phyloP scores from a whole-genome alignment of 2,329 filamentous ascomycete species.

The Apiospora rasikravindrae region DNA sequence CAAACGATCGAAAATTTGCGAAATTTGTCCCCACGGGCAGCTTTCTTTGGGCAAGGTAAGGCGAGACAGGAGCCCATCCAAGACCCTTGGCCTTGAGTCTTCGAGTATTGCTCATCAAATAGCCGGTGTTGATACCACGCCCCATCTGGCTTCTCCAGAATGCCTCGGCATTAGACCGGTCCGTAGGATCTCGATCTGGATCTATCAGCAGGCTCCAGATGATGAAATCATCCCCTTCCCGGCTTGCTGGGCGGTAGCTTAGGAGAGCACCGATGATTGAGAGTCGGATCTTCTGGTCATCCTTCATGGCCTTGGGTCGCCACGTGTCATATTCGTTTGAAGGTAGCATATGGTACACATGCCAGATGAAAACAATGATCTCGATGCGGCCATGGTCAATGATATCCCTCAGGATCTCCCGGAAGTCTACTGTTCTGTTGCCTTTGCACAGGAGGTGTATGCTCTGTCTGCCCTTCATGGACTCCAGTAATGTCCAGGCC shows the following conservation, averaged over 20 bases:
- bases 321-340: background rate
- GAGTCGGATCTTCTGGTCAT: background rate
- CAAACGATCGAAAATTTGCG: background rate
- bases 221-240: background rate
- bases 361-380: background rate
- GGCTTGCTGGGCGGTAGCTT: background rate
- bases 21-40: background rate
- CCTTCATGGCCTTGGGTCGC: background rate
- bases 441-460: conserved; percentile 4
- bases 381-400: background rate
- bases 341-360: conserved; percentile 8
- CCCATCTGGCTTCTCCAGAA: conserved; percentile 1
- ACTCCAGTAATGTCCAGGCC: conserved; percentile 35
- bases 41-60: background rate
- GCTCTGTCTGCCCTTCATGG: background rate
- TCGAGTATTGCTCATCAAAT: background rate
- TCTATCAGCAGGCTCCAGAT: conserved; percentile 1
- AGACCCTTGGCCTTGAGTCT: background rate
- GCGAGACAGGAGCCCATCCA: background rate
- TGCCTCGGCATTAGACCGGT: background rate
- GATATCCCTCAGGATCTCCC: background rate
- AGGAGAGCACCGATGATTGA: background rate
- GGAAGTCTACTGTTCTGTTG: background rate
- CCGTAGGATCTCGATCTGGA: background rate
- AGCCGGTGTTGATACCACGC: background rate